Percentiles rank a stretch among this genome's conserved stretches.
phyloP scores from a whole-genome alignment of 176 grass and related monocot species.

The Puccinellia tenuiflora region DNA sequence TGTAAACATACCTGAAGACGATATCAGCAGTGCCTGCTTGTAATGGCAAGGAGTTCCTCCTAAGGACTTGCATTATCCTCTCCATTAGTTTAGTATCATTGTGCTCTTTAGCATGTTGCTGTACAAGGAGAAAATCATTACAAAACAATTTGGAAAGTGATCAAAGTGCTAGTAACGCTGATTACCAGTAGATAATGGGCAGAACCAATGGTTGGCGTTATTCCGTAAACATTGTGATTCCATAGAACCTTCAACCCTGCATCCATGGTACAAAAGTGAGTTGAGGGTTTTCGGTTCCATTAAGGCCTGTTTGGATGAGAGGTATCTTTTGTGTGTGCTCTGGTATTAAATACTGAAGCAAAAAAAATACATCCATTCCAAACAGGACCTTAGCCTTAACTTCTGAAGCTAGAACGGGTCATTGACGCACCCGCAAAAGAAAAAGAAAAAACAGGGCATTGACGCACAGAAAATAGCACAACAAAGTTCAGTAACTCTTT shows the following conservation, averaged over 20 bases:
- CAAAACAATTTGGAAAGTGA: slow-evolving; percentile 12
- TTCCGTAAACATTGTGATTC: slow-evolving; percentile 94
- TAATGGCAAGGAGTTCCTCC: slow-evolving; percentile 56
- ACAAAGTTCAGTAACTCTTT: background rate
- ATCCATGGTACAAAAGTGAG: slow-evolving; percentile 17
- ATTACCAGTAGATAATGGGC: slow-evolving; percentile 93
- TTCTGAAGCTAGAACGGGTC: background rate
- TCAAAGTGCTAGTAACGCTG: slow-evolving; percentile 23
- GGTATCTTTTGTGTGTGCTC: background rate
- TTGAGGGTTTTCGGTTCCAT: background rate
- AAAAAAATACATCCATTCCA: background rate
- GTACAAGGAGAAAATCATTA: slow-evolving; percentile 41
- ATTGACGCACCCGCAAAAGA: background rate
- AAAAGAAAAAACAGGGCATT: too few relatives aligned
- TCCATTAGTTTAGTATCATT: slow-evolving; percentile 73
- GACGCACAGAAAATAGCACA: background rate
- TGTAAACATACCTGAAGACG: slow-evolving; percentile 58
- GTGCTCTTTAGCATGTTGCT: slow-evolving; percentile 81
- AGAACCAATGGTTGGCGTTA: slow-evolving; percentile 93
- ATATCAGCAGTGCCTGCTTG: slow-evolving; percentile 90
- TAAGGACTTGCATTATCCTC: slow-evolving; percentile 50
- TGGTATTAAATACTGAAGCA: background rate
- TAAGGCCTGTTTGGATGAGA: background rate
- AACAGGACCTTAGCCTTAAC: background rate
- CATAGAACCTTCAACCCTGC: slow-evolving; percentile 79